phyloP scores from a whole-genome alignment of 108 stramenopile species.

The Cyclostephanos tholiformis region DNA sequence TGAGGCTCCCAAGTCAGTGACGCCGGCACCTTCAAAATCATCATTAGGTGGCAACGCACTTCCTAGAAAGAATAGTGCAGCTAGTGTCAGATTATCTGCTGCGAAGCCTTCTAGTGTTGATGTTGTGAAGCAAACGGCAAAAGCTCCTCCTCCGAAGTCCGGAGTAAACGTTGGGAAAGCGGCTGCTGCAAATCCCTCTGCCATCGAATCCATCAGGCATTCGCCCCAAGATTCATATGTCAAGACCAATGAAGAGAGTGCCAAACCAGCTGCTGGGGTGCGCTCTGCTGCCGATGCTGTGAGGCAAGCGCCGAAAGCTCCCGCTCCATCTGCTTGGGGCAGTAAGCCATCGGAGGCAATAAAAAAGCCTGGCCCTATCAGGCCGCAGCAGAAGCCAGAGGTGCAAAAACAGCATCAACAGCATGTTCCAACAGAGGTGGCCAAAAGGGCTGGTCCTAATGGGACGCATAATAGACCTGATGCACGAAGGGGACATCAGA shows the following conservation, averaged over 20 bases:
- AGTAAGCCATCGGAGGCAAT: constrained; percentile 41
- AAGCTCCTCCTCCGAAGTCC: constrained; percentile 31
- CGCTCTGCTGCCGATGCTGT: constrained; percentile 13
- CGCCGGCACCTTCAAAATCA: constrained; percentile 10
- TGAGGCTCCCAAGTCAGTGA: constrained; percentile 16
- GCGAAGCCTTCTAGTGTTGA: constrained; percentile 15
- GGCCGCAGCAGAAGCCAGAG: constrained; percentile 23
- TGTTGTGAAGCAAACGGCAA: constrained; percentile 19
- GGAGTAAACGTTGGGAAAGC: constrained; percentile 20
- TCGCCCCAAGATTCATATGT: constrained; percentile 22
- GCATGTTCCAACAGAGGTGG: constrained; percentile 25
- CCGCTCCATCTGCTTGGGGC: constrained; percentile 49
- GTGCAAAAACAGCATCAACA: constrained; percentile 20
- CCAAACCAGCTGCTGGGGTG: constrained; percentile 18
- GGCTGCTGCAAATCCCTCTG: constrained; percentile 23
- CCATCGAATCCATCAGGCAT: constrained; percentile 5
- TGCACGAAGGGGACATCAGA: constrained; percentile 21
- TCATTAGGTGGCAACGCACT: neutral
- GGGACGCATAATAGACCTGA: constrained; percentile 15
- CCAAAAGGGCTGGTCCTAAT: constrained; percentile 38
- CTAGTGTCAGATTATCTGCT: constrained; percentile 15
- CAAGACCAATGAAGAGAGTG: constrained; percentile 3
- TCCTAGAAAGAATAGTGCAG: constrained; percentile 7
- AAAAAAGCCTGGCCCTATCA: constrained; percentile 37
- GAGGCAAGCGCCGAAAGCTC: constrained; percentile 24